Conservation (phyloP, 495 filamentous ascomycete genomes). For the Penicillium turbatum region DNA sequence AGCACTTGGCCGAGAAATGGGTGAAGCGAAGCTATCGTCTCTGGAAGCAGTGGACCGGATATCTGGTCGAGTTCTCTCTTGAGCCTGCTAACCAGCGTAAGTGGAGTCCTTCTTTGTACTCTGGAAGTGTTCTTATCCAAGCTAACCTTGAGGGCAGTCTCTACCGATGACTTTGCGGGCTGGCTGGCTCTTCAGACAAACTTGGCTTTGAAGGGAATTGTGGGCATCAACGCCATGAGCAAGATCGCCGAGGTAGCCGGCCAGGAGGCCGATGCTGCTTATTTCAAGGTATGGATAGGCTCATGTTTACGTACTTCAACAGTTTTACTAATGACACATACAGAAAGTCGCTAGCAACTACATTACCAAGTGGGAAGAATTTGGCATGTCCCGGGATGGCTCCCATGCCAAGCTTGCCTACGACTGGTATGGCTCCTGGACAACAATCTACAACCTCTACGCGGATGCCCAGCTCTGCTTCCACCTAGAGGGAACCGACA, state of each 20-base stretch:
- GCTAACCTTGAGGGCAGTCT: slow-evolving; percentile 39
- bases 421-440: slow-evolving; percentile 94
- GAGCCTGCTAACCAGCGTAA: slow-evolving; percentile 77
- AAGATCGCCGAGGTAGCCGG: slow-evolving; percentile 70
- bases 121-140: not conserved
- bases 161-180: slow-evolving; percentile 93
- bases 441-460: slow-evolving; percentile 88
- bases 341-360: slow-evolving; percentile 69
- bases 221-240: slow-evolving; percentile 93
- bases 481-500: slow-evolving; percentile 52
- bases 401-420: slow-evolving; percentile 89
- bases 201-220: slow-evolving; percentile 86
- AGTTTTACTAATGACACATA: not conserved
- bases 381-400: slow-evolving; percentile 73
- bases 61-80: slow-evolving; percentile 81
- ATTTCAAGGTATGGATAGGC: slow-evolving; percentile 52
- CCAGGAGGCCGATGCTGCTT: slow-evolving; percentile 58
- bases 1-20: slow-evolving; percentile 52
- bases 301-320: not conserved
- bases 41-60: slow-evolving; percentile 92
- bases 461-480: slow-evolving; percentile 80
- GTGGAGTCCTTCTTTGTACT: slow-evolving; percentile 7
- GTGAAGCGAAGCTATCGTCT: slow-evolving; percentile 64
- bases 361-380: slow-evolving; percentile 77
- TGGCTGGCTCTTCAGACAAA: slow-evolving; percentile 92